A percentile compares a stretch with the other conserved stretches of the same genome.
These are phyloP conservation scores for Penstemon eatonii DNA, from an alignment of 257 asterid genomes.

Conservation along the genomic window DNA sequence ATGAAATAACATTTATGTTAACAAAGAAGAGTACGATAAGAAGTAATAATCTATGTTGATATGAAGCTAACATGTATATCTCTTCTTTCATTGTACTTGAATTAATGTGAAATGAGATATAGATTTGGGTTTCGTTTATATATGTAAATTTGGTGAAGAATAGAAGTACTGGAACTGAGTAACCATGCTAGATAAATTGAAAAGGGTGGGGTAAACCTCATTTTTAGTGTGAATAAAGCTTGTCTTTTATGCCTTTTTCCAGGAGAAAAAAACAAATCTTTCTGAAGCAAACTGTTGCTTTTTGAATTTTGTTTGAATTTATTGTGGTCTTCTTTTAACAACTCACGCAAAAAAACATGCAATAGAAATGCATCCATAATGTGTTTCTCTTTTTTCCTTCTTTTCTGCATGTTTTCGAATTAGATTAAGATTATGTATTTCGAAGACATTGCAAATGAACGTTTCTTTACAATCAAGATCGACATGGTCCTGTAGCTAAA, in stretches of 20 bases:
- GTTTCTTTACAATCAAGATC: too few species aligned
- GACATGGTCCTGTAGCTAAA: too few species aligned
- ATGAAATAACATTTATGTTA: conserved; percentile 20
- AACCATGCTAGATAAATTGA: conserved; percentile 31
- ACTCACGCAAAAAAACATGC: conserved; percentile 33
- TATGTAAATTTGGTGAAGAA: conserved; percentile 10
- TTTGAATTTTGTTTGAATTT: conserved; percentile 6
- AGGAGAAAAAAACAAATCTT: conserved; percentile 22
- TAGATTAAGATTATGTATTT: too few species aligned
- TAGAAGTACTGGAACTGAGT: conserved; percentile 11
- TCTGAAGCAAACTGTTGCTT: conserved; percentile 29
- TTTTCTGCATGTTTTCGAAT: neutral
- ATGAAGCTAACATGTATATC: neutral
- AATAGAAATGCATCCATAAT: neutral
- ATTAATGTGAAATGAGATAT: conserved; percentile 14
- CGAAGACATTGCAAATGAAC: too few species aligned
- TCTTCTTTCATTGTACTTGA: conserved; percentile 21
- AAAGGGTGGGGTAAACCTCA: conserved; percentile 17
- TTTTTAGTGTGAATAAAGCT: conserved; percentile 47
- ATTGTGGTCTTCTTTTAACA: conserved; percentile 18
- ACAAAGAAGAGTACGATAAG: conserved; percentile 25
- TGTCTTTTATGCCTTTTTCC: conserved; percentile 22
- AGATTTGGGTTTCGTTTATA: conserved; percentile 13
- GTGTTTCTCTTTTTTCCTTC: neutral
- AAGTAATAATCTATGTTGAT: conserved; percentile 15